These are phyloP conservation scores for Selenicereus undatus DNA, from an alignment of 148 eudicot genomes.

Conservation along the genomic window DNA sequence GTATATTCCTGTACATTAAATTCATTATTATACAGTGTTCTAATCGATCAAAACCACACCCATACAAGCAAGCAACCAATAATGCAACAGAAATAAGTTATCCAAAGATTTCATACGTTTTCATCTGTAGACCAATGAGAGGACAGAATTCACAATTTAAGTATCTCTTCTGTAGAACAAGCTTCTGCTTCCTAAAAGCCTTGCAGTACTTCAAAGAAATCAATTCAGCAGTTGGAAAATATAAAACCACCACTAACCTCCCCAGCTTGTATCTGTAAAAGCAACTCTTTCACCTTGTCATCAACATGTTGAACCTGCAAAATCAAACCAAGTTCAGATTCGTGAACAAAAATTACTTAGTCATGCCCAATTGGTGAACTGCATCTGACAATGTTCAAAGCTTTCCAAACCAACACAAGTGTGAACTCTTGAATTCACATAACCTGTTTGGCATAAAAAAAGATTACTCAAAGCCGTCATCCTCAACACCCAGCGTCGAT, in stretches of 20 bases:
- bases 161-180: not conserved
- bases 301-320: conserved; percentile 51
- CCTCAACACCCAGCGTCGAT: not conserved
- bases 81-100: not conserved
- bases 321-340: conserved; percentile 8
- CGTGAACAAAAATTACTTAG: not conserved
- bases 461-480: not conserved
- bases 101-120: not conserved
- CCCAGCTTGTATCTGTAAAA: conserved; percentile 53
- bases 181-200: not conserved
- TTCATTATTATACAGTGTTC: not conserved
- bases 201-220: not conserved
- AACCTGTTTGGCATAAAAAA: not conserved
- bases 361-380: not conserved
- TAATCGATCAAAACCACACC: not conserved
- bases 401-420: not conserved
- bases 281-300: conserved; percentile 61
- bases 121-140: too few species aligned
- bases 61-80: not conserved
- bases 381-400: not conserved
- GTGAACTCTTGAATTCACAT: not conserved
- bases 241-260: conserved; percentile 39
- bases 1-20: too few species aligned
- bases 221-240: not conserved
- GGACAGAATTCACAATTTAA: not conserved